Evolutionary conservation across 306 rosid genomes (phyloP).

Genomic region (Vachellia pachyceras): DNA sequence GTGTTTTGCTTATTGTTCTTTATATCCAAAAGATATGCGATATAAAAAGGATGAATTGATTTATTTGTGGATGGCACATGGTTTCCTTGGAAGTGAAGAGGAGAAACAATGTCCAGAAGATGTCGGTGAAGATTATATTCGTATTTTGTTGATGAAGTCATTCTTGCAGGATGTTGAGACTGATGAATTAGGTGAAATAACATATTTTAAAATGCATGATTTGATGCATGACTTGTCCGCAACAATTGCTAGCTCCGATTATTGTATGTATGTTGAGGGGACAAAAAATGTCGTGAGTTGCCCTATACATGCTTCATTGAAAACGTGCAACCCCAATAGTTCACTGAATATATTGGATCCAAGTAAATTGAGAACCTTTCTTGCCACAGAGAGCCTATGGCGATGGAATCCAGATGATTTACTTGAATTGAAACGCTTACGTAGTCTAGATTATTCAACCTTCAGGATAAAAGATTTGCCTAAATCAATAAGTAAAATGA

Average conservation of each 20-base stretch:
- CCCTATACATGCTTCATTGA: background rate
- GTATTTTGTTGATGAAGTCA: background rate
- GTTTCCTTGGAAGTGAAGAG: background rate
- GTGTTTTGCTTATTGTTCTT: constrained; percentile 14
- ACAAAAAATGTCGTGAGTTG: background rate
- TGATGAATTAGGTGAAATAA: background rate
- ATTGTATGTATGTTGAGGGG: background rate
- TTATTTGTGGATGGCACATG: background rate
- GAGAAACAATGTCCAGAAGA: background rate
- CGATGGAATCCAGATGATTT: background rate
- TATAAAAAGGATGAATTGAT: background rate
- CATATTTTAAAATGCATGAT: background rate
- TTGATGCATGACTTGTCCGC: background rate
- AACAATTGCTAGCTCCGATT: background rate
- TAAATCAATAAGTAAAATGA: background rate
- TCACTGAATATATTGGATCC: background rate
- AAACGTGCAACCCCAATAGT: no score
- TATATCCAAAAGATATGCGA: background rate
- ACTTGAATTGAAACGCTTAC: background rate
- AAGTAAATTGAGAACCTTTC: background rate
- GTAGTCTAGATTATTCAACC: background rate
- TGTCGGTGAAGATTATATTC: background rate
- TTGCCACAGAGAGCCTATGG: background rate
- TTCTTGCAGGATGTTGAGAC: background rate
- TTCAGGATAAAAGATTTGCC: no score